Conservation (phyloP, 345 rosid species). For the Nasturtium officinale region DNA sequence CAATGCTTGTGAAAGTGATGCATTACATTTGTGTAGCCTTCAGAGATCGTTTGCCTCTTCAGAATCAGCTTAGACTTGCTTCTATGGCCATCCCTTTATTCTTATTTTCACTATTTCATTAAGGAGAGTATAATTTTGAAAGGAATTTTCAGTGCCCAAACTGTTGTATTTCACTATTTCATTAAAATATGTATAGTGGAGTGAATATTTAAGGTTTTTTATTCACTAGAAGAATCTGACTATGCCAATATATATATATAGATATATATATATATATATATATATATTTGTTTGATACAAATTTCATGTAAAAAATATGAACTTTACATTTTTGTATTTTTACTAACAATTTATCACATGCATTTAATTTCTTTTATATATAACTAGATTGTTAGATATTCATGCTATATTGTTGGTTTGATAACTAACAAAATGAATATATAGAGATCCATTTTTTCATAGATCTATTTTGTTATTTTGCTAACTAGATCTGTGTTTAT, state of each 20-base stretch:
- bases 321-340: background rate
- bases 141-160: background rate
- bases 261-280: too few species aligned
- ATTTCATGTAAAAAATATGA: background rate
- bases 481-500: too few species aligned
- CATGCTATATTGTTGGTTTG: too few species aligned
- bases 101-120: background rate
- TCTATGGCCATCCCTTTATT: constrained; percentile 47
- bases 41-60: constrained; percentile 65
- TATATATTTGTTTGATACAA: background rate
- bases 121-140: constrained; percentile 9
- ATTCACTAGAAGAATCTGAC: background rate
- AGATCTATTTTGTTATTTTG: too few species aligned
- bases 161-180: constrained; percentile 21
- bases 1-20: constrained; percentile 55
- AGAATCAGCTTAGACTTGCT: constrained; percentile 73
- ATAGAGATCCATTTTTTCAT: too few species aligned
- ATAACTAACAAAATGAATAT: too few species aligned
- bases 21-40: constrained; percentile 56
- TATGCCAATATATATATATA: too few species aligned
- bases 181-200: background rate
- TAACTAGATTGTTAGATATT: too few species aligned
- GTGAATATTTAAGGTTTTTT: background rate
- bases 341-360: too few species aligned
- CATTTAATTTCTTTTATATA: too few species aligned